Evolutionary conservation across 1,284 basidiomycete species (phyloP).

Genomic region (Trichosporon inkin): DNA sequence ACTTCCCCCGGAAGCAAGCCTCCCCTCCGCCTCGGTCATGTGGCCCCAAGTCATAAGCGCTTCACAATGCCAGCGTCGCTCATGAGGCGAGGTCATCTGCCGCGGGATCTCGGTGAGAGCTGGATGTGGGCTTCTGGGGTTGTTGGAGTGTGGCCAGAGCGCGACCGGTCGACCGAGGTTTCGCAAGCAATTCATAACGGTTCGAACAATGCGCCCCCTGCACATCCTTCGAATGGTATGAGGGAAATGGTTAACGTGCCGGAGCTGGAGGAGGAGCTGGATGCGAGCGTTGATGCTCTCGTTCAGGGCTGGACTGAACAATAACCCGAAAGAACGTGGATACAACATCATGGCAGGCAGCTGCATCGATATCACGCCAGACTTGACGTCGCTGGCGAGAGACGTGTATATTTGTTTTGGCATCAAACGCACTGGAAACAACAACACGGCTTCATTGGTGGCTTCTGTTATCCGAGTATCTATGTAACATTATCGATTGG

Average conservation of each 20-base stretch:
- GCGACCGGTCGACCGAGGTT: neutral
- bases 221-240: neutral
- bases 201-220: neutral
- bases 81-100: constrained; percentile 26
- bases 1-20: neutral
- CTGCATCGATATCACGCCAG: too few relatives aligned
- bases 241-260: neutral
- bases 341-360: too few relatives aligned
- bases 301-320: constrained; percentile 20
- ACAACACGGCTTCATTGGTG: too few relatives aligned
- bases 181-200: neutral
- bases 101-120: constrained; percentile 27
- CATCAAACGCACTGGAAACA: too few relatives aligned
- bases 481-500: too few relatives aligned
- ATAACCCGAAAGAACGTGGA: neutral
- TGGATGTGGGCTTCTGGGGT: constrained; percentile 34
- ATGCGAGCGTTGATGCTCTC: constrained; percentile 17
- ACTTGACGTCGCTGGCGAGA: too few relatives aligned
- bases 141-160: constrained; percentile 21
- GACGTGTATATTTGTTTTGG: too few relatives aligned
- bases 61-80: constrained; percentile 26
- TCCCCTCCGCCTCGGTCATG: constrained; percentile 28
- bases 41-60: constrained; percentile 34
- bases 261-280: constrained; percentile 10
- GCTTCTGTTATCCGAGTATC: too few relatives aligned